A percentile compares a stretch with the other conserved stretches of the same genome.
phyloP scores from a whole-genome alignment of 2,329 filamentous ascomycete species.

The Bertia moriformis region DNA sequence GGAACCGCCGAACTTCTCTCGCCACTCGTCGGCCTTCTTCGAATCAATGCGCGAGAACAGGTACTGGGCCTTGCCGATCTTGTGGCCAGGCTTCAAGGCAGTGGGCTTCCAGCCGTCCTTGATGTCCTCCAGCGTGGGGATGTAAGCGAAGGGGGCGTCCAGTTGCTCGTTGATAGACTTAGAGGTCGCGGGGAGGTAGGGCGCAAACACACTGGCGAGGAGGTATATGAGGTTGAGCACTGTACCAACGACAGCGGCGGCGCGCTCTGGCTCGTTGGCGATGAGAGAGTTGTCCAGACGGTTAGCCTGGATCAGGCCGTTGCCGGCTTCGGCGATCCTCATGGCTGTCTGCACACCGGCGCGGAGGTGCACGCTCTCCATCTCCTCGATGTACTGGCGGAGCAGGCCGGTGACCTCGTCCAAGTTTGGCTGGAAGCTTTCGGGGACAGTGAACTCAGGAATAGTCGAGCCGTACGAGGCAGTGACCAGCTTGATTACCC shows the following conservation, averaged over 20 bases:
- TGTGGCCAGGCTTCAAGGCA: constrained; percentile 57
- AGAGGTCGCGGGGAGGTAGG: constrained; percentile 74
- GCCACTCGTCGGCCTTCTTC: constrained; percentile 73
- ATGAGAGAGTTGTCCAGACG: constrained; percentile 25
- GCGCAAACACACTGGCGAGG: constrained; percentile 62
- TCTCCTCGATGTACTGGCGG: constrained; percentile 49
- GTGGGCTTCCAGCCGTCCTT: constrained; percentile 46
- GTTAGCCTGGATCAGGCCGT: constrained; percentile 32
- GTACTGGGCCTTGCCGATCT: constrained; percentile 64
- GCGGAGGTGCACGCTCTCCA: constrained; percentile 60
- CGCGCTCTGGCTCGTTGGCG: constrained; percentile 16
- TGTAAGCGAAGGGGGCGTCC: constrained; percentile 36
- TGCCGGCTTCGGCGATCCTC: constrained; percentile 49
- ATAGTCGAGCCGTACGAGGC: constrained; percentile 60
- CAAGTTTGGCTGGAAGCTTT: constrained; percentile 38
- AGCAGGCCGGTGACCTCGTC: constrained; percentile 52
- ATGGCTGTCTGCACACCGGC: constrained; percentile 50
- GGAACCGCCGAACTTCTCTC: constrained; percentile 56
- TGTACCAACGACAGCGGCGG: constrained; percentile 44
- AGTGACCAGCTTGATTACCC: constrained; percentile 62
- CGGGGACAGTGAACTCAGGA: constrained; percentile 40
- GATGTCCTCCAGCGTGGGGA: constrained; percentile 25
- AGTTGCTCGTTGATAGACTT: constrained; percentile 67
- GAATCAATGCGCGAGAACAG: constrained; percentile 73
- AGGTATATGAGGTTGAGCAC: constrained; percentile 74